Evolutionary conservation across 495 filamentous ascomycete species (phyloP), one percentile per base, ranked within the genome.

Genomic region (Amphirosellinia nigrospora): DNA sequence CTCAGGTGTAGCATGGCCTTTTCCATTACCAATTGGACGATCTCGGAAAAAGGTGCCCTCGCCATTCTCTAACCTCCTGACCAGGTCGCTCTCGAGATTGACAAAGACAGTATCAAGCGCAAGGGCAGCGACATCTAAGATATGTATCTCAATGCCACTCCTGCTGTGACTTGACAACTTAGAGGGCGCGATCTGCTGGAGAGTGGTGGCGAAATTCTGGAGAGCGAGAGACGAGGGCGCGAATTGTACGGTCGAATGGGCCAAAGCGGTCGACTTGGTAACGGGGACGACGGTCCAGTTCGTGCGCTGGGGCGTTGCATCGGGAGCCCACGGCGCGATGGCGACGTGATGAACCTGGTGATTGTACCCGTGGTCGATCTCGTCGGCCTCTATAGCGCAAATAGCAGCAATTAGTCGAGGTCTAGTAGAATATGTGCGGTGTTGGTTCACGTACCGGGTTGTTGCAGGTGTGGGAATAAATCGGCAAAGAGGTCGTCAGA

Each of bases 201-300:
- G 81, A 6, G 83, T 85, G 46, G 87, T 82, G 50, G 90, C 83
- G 71, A 97, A 94, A 41, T 89, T 86, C 77, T 96, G 93, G 9
- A 97, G 84, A 8, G 92, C 91, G 46, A 91, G 85, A 11, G 93
- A 91, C 11, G 89, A 86, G 28, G 93, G 89, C n/a, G 95, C 93
- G 74, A 97, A 94, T 59, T 93, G 87, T 19, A 97, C 83, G 2
- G 93, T 95, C 2, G 89, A 92, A 66, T 92, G 88, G 21, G 89
- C 85, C 48, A 91, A 83, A 16, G 85, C 83, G 45, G 83, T 83
- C 28, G 87, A 89, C 64, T 81, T 79, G 6, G 86, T 86, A 43
- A 97, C 90, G 15, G 95, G 93, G 36, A 99, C 86, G 58, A 98
- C 86, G 0, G 93, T 93, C 96, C 96, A 99, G 16, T 85, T 82